phyloP scores from a whole-genome alignment of 352 stramenopile species.

The Pythium biforme region DNA sequence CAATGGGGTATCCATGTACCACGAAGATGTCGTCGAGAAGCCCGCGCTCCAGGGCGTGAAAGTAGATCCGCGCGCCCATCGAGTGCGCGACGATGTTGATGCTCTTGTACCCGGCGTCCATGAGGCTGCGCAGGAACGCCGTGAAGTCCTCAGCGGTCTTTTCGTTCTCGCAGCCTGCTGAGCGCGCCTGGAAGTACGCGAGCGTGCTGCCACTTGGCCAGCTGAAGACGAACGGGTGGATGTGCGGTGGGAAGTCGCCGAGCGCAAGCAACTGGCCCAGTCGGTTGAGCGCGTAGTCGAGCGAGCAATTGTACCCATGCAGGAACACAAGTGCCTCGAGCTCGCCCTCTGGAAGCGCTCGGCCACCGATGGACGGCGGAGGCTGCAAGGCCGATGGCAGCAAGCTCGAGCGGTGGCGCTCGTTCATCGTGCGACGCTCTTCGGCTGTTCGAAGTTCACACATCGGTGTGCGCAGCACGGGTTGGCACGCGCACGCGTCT shows the following conservation, averaged over 20 bases:
- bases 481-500: slow-evolving; percentile 40
- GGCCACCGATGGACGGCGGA: too few species aligned
- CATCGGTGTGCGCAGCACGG: slow-evolving; percentile 42
- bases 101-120: slow-evolving; percentile 35
- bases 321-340: slow-evolving; percentile 60
- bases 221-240: slow-evolving; percentile 76
- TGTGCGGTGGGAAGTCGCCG: slow-evolving; percentile 59
- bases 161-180: slow-evolving; percentile 32
- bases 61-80: slow-evolving; percentile 43
- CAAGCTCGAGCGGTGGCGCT: too few species aligned
- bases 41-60: slow-evolving; percentile 20
- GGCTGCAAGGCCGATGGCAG: too few species aligned
- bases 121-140: slow-evolving; percentile 32
- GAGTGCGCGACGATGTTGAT: slow-evolving; percentile 42
- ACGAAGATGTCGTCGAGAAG: slow-evolving; percentile 32
- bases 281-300: slow-evolving; percentile 63
- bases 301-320: slow-evolving; percentile 69
- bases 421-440: too few species aligned
- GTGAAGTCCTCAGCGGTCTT: slow-evolving; percentile 30
- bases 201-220: slow-evolving; percentile 63
- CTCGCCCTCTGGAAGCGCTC: slow-evolving; percentile 18
- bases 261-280: slow-evolving; percentile 60
- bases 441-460: too few species aligned
- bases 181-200: slow-evolving; percentile 48
- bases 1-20: too few species aligned